Evolutionary conservation across 2,329 filamentous ascomycete species (phyloP), one percentile per base, ranked within the genome.

Genomic region (Penicillium sp.): DNA sequence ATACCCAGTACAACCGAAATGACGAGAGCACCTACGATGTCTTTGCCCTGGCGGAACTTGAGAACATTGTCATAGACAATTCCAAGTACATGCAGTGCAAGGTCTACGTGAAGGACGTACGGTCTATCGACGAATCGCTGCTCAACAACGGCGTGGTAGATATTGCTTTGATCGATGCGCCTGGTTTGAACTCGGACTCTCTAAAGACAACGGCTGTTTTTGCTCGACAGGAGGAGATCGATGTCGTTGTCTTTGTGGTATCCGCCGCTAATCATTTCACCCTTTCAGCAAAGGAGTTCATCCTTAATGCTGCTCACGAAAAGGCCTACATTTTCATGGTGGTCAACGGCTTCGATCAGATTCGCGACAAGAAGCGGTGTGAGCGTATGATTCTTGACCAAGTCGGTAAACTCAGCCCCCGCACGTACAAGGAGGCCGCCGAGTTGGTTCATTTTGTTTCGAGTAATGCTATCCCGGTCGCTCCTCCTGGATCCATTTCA

Each of bases 311-410:
- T 1, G 95, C 95, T 0, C 87, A 94, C 41, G 95, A 99, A 72
- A 99, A 99, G 78, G 94, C 95, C 0, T 99, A 99, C 73, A 93
- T 99, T 62, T 99, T 99, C 75, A 96, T 99, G 76, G 95, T 99
- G 14, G 95, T 99, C 66, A 99, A 99, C 73, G 93, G 94, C 18
- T 99, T 92, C 70, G 95, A 99, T 76, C 89, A 90, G 61, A 98
- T 99, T 69, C 85, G 89, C 63, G 93, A 98, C 76, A 95, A 97
- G 79, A 84, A 91, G 60, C 85, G 94, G 59, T 98, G 94, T 74
- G 86, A 96, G 74, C 92, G 95, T 71, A 90, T 92, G 86, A 95
- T 99, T 51, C 76, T 99, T 59, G 92, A 97, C 68, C 94, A 98
- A 75, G 88, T 99, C 16, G 82, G 85, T 50, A 87, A 87, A 27